Percentiles rank a stretch among this genome's conserved stretches.
Conservation (phyloP, 371 early-diverging fungal genomes). For the Racocetra persica region DNA sequence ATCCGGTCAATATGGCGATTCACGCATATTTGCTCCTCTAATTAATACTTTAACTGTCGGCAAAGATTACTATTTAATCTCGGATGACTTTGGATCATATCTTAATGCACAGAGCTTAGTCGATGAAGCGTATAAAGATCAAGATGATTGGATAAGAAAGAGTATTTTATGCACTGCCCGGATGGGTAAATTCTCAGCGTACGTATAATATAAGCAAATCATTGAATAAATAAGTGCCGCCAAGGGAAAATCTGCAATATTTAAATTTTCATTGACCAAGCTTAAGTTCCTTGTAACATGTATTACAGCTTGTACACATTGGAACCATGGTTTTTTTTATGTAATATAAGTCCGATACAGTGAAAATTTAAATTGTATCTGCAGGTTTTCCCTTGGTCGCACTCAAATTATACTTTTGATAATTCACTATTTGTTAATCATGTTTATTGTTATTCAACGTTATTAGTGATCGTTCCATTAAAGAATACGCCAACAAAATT, state of each 20-base stretch:
- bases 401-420: too few species aligned
- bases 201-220: constrained; percentile 37
- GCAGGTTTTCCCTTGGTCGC: too few species aligned
- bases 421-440: constrained; percentile 45
- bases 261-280: too few species aligned
- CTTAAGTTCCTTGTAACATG: too few species aligned
- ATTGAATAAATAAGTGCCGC: too few species aligned
- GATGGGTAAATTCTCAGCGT: constrained; percentile 91
- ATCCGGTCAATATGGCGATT: constrained; percentile 80
- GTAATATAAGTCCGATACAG: too few species aligned
- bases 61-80: constrained; percentile 87
- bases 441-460: not conserved
- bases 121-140: constrained; percentile 80
- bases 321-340: too few species aligned
- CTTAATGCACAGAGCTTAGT: constrained; percentile 76
- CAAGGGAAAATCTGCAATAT: too few species aligned
- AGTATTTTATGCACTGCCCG: constrained; percentile 86
- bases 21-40: constrained; percentile 73
- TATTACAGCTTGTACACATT: too few species aligned
- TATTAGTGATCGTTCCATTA: constrained; percentile 72
- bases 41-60: constrained; percentile 80
- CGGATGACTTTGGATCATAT: constrained; percentile 86
- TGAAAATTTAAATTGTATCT: too few species aligned
- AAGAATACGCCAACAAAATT: constrained; percentile 86
- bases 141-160: constrained; percentile 79